These are phyloP conservation scores for Epipyxis sp. DNA, from an alignment of 108 stramenopile genomes.

Conservation along the genomic window DNA sequence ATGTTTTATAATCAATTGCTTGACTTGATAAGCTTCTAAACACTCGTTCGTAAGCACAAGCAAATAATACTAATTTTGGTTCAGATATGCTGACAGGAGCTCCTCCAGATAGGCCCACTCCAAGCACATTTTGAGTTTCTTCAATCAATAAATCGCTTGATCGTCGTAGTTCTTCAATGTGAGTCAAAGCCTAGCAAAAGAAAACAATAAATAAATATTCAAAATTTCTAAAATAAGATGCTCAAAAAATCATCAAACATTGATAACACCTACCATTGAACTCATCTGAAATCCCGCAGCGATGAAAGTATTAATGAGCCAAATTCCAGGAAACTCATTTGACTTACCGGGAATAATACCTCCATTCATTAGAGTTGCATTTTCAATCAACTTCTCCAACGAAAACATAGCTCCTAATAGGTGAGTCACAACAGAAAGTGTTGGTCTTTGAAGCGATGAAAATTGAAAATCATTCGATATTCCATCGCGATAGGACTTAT, in stretches of 20 bases:
- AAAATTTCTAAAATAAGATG: too few species aligned
- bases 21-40: background rate
- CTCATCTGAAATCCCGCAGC: background rate
- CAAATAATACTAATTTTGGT: background rate
- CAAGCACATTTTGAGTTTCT: background rate
- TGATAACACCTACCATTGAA: background rate
- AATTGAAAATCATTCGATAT: background rate
- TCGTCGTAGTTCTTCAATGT: background rate
- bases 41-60: background rate
- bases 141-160: background rate
- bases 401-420: constrained; percentile 7
- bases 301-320: background rate
- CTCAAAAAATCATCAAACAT: too few species aligned
- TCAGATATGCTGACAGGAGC: background rate
- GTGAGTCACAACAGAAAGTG: background rate
- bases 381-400: background rate
- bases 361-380: background rate
- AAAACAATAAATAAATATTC: too few species aligned
- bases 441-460: background rate
- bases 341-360: background rate
- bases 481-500: background rate
- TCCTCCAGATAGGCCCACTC: too few species aligned
- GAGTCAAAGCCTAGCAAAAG: too few species aligned
- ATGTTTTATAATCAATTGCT: background rate
- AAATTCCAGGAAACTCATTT: background rate